Evolutionary conservation across 495 filamentous ascomycete genomes (phyloP), one percentile per base, ranked within the genome.

Genomic region (Gamarada debralockiae): DNA sequence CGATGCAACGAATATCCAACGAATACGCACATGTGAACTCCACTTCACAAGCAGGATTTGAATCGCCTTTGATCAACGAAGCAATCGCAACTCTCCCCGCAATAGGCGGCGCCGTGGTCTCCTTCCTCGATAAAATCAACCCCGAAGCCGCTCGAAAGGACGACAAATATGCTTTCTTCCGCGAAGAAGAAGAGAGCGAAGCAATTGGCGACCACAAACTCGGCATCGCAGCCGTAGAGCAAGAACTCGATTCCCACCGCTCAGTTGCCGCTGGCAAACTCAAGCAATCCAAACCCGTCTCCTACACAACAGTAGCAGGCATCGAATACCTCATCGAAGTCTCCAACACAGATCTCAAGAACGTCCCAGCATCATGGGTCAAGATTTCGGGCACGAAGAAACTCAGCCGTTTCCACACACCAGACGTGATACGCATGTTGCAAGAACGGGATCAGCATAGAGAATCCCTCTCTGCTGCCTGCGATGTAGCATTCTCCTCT

Each of bases 251-350:
- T 59, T 81, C 80, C 18, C 87, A 96, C 67, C 86, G 85, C 51
- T 63, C 76, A 20, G 80, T 76, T 13, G 89, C 87, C 14, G 88
- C 83, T 7, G 73, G 78, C 33, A 88, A 83, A 43, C 62, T 95
- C 2, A 75, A 78, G 46, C 87, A 83, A 62, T 86, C 81, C 58
- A 79, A 75, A 15, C 79, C 74, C 29, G 80, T 92, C 2, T 74
- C 78, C 1, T 97, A 96, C 61, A 79, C 83, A 10, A 90, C 86
- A 1, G 87, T 92, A 2, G 76, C 89, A 12, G 90, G 90, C 1
- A 93, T 99, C 48, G 93, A 99, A 61, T 97, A 92, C 65, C 81
- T 97, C 6, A 85, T 97, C 63, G 95, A 97, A 66, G 82, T 99
- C 14, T 77, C 87, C 47, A 97, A 96, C 65, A 58, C 77, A 0